Evolutionary conservation across 192 early-diverging fungal genomes (phyloP).

Genomic region (Coemansia sp.): DNA sequence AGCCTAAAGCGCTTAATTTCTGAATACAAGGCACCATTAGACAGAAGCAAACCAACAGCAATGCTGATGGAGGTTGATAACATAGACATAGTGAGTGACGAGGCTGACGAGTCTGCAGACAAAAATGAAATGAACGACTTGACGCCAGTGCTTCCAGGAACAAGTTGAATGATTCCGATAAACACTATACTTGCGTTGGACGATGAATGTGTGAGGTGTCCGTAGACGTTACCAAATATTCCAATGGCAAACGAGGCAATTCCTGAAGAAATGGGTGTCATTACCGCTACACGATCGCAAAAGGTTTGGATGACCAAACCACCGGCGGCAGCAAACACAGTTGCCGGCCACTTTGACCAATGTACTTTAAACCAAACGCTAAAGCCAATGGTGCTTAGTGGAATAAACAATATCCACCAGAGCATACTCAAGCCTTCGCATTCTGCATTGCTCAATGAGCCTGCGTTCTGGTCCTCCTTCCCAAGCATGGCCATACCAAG

Average conservation of each 20-base stretch:
- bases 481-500: conserved; percentile 59
- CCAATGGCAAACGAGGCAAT: conserved; percentile 73
- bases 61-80: conserved; percentile 33
- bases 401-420: conserved; percentile 58
- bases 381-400: conserved; percentile 53
- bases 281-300: conserved; percentile 54
- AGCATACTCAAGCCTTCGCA: conserved; percentile 28
- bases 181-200: conserved; percentile 67
- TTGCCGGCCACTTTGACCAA: conserved; percentile 63
- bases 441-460: conserved; percentile 12
- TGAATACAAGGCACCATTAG: conserved; percentile 32
- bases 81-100: conserved; percentile 39
- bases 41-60: conserved; percentile 30
- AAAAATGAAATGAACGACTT: conserved; percentile 58
- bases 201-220: conserved; percentile 58
- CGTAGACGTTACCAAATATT: conserved; percentile 69
- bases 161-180: conserved; percentile 74
- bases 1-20: conserved; percentile 28
- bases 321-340: conserved; percentile 61
- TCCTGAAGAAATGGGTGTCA: conserved; percentile 58
- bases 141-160: conserved; percentile 75
- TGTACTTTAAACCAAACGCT: conserved; percentile 59
- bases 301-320: conserved; percentile 64
- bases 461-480: conserved; percentile 8
- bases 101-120: conserved; percentile 46